Base-by-base conservation (phyloP, 2,329 filamentous ascomycete genomes). In the Plectosphaerella plurivora region DNA sequence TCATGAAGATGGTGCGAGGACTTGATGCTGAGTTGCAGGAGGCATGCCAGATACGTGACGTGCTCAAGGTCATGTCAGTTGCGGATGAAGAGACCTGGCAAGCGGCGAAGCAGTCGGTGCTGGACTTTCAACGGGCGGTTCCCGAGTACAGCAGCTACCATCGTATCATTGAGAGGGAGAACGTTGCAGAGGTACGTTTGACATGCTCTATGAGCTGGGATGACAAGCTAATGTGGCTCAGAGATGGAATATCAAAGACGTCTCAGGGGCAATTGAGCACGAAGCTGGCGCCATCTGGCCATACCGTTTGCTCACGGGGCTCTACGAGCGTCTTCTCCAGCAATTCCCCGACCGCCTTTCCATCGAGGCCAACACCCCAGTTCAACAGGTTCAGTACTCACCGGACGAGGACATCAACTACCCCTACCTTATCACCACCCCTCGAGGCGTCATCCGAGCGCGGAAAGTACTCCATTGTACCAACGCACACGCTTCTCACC, bases 401-500 rank as follows among this genome's bases (percentile, higher is more conserved):
- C 50, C 41, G 0, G 8, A 46, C 0, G 14, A 0, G 5, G 37
- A 37, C 36, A 9, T 55, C 4, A 50, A 51, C 0, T 58, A 61
- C 15, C 63, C 65, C 2, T 68, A 67, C 39, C 53, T 55, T 3
- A 22, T 75, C 2, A 53, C 54, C 4, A 76, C 73, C 0, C 22
- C 65, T 0, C 65, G 72, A 25, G 73, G 73, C 3, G 46, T 53
- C 0, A 59, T 75, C 36, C 58, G 58, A 24, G 66, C 67, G 3
- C 55, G 45, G 2, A 65, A 69, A 4, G 61, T 76, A 5, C 58
- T 73, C 4, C 66, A 76, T 55, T 72, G 70, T 54, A 76, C 72
- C 3, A 75, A 76, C 50, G 72, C 61, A 1, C 67, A 71, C 51
- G 63, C 65, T 3, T 68, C 67, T 0, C 71, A 76, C 54, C 63